Percentiles rank a stretch among this genome's conserved stretches.
These are phyloP conservation scores for Aspergillus fischeri DNA, from an alignment of 2,329 filamentous ascomycete species.

Conservation along the genomic window DNA sequence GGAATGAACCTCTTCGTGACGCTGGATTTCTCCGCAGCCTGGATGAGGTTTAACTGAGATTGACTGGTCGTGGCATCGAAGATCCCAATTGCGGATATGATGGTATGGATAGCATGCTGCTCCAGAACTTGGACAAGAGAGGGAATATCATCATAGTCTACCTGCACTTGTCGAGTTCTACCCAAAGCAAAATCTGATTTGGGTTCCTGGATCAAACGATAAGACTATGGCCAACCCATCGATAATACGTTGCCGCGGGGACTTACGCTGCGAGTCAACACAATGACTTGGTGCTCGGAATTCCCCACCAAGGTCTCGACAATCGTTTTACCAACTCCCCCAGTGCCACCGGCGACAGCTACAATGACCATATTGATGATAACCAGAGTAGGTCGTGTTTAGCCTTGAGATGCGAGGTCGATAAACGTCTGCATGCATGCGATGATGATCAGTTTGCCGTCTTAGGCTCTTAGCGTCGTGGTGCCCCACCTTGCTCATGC, in stretches of 20 bases:
- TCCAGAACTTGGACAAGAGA: constrained; percentile 26
- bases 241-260: not conserved
- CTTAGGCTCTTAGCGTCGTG: not conserved
- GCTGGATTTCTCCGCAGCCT: constrained; percentile 39
- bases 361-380: constrained; percentile 35
- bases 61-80: constrained; percentile 23
- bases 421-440: not conserved
- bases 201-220: not conserved
- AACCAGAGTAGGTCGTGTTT: not conserved
- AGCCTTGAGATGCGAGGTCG: not conserved
- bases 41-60: constrained; percentile 43
- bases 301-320: constrained; percentile 40
- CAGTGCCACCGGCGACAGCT: constrained; percentile 47
- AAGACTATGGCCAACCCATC: not conserved
- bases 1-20: constrained; percentile 42
- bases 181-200: constrained; percentile 5
- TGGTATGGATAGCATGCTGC: constrained; percentile 40
- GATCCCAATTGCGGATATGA: constrained; percentile 43
- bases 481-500: not conserved
- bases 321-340: constrained; percentile 44
- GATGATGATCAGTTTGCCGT: not conserved
- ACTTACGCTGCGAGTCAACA: constrained; percentile 41
- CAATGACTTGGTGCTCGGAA: constrained; percentile 35
- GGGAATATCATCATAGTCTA: constrained; percentile 33
- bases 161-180: constrained; percentile 16